Conservation (phyloP, 148 eudicot genomes). For the Spergularia marina region DNA sequence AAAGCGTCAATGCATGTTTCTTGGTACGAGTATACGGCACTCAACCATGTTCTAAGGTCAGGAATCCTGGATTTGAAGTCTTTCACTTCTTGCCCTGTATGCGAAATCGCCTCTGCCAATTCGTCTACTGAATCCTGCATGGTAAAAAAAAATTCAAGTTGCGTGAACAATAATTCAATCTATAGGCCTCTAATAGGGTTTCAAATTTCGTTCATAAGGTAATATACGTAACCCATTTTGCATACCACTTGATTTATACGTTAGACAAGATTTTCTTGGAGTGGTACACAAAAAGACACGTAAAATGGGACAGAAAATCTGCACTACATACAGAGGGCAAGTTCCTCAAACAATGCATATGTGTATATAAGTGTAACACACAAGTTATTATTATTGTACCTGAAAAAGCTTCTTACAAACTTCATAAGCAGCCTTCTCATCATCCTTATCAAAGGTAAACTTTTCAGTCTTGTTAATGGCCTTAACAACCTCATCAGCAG, state of each 20-base stretch:
- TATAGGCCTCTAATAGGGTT: not conserved
- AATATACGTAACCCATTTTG: no score
- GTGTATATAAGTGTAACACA: not conserved
- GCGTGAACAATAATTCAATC: not conserved
- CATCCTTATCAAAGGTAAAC: conserved; percentile 41
- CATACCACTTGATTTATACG: no score
- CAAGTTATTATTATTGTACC: conserved; percentile 11
- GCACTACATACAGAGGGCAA: not conserved
- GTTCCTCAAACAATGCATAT: not conserved
- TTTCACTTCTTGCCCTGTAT: conserved; percentile 23
- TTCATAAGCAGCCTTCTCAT: conserved; percentile 56
- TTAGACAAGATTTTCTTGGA: no score
- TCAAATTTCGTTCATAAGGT: no score
- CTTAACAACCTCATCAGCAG: conserved; percentile 41
- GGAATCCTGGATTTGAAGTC: conserved; percentile 24
- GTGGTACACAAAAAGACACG: no score
- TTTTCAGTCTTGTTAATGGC: conserved; percentile 31
- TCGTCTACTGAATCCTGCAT: conserved; percentile 61
- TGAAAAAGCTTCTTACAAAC: conserved; percentile 55
- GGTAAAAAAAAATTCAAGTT: not conserved
- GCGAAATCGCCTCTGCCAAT: conserved; percentile 34
- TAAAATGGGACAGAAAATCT: not conserved
- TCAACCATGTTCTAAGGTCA: conserved; percentile 69
- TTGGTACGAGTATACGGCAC: conserved; percentile 80
- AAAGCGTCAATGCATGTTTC: conserved; percentile 75